phyloP scores from a whole-genome alignment of 2,329 filamentous ascomycete genomes.

The Paecilomyces niveus region DNA sequence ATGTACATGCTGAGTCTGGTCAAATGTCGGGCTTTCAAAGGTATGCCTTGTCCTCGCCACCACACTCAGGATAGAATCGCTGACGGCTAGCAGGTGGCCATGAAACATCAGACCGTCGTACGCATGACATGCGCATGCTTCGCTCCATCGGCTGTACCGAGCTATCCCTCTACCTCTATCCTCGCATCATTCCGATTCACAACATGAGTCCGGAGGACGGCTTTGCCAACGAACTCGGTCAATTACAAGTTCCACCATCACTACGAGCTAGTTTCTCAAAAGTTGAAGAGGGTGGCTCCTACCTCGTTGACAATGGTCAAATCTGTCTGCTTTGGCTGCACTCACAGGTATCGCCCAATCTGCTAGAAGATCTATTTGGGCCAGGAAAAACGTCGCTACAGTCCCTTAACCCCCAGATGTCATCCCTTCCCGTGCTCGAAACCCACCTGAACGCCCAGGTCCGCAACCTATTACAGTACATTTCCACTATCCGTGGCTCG shows the following conservation, averaged over 20 bases:
- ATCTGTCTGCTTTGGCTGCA: constrained; percentile 89
- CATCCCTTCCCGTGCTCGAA: constrained; percentile 72
- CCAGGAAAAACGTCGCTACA: constrained; percentile 64
- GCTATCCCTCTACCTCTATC: constrained; percentile 87
- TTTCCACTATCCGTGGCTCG: constrained; percentile 70
- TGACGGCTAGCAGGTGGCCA: constrained; percentile 54
- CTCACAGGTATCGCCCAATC: constrained; percentile 81
- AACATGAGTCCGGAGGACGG: constrained; percentile 81
- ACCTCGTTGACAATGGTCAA: constrained; percentile 93
- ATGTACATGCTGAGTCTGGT: constrained; percentile 91
- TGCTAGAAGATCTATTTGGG: constrained; percentile 86
- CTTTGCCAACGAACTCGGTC: constrained; percentile 86
- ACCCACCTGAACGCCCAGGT: constrained; percentile 94
- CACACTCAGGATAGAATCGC: neutral
- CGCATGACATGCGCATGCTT: constrained; percentile 86
- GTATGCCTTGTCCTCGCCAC: constrained; percentile 19
- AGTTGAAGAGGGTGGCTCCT: constrained; percentile 87
- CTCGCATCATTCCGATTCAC: constrained; percentile 85
- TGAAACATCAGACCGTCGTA: constrained; percentile 82
- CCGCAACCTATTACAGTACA: constrained; percentile 83
- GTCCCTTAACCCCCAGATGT: constrained; percentile 72
- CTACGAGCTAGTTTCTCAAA: constrained; percentile 78
- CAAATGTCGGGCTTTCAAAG: constrained; percentile 89
- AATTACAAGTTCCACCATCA: constrained; percentile 73
- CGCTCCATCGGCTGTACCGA: constrained; percentile 81